phyloP scores from a whole-genome alignment of 108 stramenopile species.

The Fragilaria crotonensis region DNA sequence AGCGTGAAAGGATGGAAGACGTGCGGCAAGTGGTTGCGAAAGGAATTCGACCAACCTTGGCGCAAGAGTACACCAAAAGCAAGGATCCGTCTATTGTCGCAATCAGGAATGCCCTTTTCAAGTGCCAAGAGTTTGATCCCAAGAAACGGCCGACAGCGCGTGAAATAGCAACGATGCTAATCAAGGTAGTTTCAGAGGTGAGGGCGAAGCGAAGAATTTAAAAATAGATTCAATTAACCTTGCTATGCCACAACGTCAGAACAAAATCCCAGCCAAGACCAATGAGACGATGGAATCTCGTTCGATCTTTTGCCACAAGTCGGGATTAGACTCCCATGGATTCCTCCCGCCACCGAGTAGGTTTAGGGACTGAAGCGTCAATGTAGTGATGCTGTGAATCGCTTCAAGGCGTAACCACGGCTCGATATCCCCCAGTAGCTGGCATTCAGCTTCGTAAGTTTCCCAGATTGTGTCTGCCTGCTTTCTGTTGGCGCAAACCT shows the following conservation, averaged over 20 bases:
- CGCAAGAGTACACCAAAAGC: conserved; percentile 28
- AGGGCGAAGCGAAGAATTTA: neutral
- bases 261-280: neutral
- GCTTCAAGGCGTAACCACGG: conserved; percentile 80
- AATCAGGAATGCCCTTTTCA: conserved; percentile 57
- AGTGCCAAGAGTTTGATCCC: conserved; percentile 50
- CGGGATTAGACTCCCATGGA: conserved; percentile 76
- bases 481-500: conserved; percentile 63
- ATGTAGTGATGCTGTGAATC: conserved; percentile 54
- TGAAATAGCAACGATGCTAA: conserved; percentile 48
- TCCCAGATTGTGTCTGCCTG: conserved; percentile 66
- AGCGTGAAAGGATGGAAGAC: conserved; percentile 43
- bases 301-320: conserved; percentile 58
- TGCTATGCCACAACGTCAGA: neutral
- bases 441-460: conserved; percentile 17
- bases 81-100: conserved; percentile 48
- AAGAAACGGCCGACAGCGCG: conserved; percentile 56
- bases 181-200: neutral
- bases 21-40: conserved; percentile 42
- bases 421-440: conserved; percentile 49
- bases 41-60: conserved; percentile 48
- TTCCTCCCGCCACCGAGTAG: conserved; percentile 50
- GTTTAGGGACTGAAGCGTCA: conserved; percentile 58
- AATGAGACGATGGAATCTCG: conserved; percentile 45
- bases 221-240: neutral